These are phyloP conservation scores for Aspergillus carbonarius DNA, from an alignment of 2,329 filamentous ascomycete species.

Conservation along the genomic window DNA sequence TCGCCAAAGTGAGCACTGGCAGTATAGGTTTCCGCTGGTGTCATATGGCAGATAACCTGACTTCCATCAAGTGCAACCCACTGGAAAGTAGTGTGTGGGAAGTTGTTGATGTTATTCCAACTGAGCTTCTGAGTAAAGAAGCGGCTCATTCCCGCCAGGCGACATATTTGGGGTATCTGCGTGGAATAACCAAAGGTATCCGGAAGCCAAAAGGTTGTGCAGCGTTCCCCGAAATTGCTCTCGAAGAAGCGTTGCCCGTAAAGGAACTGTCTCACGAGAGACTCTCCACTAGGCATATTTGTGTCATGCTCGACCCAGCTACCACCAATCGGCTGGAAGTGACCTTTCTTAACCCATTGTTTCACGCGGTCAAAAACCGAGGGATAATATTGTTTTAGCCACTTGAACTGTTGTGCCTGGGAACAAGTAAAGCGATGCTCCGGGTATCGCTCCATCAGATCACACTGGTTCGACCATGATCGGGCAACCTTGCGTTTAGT, in stretches of 20 bases:
- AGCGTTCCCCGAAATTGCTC: conserved; percentile 83
- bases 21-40: conserved; percentile 92
- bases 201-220: conserved; percentile 92
- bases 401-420: conserved; percentile 97
- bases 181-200: conserved; percentile 98
- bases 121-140: conserved; percentile 98
- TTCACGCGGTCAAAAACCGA: conserved; percentile 88
- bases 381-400: conserved; percentile 88
- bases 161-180: conserved; percentile 90
- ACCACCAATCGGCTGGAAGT: conserved; percentile 91
- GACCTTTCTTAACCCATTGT: conserved; percentile 82
- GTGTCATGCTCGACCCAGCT: conserved; percentile 99
- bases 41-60: conserved; percentile 97
- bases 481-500: conserved; percentile 94
- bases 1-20: conserved; percentile 93
- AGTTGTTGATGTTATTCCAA: conserved; percentile 99
- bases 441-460: conserved; percentile 90
- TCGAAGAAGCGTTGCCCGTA: conserved; percentile 96
- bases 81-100: conserved; percentile 98
- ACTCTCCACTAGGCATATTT: conserved; percentile 94
- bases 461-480: conserved; percentile 95
- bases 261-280: conserved; percentile 87
- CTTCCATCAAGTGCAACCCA: conserved; percentile 96
- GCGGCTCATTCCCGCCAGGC: conserved; percentile 89
- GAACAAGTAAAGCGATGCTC: conserved; percentile 91